Evolutionary conservation across 495 filamentous ascomycete genomes (phyloP).

Genomic region (Pyronema domesticum): DNA sequence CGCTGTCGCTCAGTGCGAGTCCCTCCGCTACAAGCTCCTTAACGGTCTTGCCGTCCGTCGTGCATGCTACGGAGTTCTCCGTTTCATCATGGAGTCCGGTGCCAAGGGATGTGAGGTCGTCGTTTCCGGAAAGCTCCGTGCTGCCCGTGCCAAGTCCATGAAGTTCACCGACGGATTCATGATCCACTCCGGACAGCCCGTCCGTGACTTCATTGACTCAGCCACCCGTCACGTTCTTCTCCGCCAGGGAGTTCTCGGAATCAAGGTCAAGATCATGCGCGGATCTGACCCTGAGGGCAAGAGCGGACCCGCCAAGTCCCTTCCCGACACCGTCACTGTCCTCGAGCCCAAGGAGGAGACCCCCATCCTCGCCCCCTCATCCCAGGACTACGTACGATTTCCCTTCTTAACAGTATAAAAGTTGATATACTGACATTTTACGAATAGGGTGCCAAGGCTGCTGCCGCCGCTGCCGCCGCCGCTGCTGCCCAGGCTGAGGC

Average conservation of each 20-base stretch:
- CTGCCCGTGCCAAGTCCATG: conserved; percentile 98
- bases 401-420: neutral
- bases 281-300: conserved; percentile 99
- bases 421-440: conserved; percentile 2
- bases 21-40: conserved; percentile 96
- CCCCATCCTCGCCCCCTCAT: conserved; percentile 77
- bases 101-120: conserved; percentile 99
- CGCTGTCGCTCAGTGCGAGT: conserved; percentile 99
- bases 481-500: conserved; percentile 40
- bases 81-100: conserved; percentile 99
- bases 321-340: conserved; percentile 95
- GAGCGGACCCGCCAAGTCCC: conserved; percentile 84
- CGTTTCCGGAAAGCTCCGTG: conserved; percentile 94
- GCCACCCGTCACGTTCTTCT: conserved; percentile 98
- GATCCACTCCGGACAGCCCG: conserved; percentile 99
- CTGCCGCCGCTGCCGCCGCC: conserved; percentile 64
- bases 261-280: conserved; percentile 99
- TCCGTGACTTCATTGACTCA: conserved; percentile 97
- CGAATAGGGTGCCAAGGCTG: conserved; percentile 23
- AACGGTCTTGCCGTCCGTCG: conserved; percentile 95
- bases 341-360: conserved; percentile 99
- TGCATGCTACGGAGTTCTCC: conserved; percentile 97
- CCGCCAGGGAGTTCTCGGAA: conserved; percentile 96
- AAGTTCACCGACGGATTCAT: conserved; percentile 99
- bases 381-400: conserved; percentile 72